These are phyloP conservation scores for Leptomonas pyrrhocoris DNA, from an alignment of 208 protist species.

Conservation along the genomic window DNA sequence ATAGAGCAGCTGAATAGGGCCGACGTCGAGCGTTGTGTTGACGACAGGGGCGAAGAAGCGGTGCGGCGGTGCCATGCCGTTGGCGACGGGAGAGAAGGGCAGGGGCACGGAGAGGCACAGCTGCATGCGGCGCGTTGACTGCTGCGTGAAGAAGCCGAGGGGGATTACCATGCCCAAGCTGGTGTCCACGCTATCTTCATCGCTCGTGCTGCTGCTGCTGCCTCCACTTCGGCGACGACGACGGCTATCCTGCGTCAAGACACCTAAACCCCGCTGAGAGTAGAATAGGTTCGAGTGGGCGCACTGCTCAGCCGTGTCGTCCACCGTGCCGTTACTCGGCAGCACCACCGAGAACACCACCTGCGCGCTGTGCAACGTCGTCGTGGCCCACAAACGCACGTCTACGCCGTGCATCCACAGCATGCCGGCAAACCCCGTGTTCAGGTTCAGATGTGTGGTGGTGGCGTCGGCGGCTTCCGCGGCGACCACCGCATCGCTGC, in stretches of 20 bases:
- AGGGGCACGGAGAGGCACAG: constrained; percentile 75
- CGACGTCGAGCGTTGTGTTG: constrained; percentile 49
- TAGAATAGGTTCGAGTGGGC: constrained; percentile 64
- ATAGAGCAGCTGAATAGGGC: constrained; percentile 49
- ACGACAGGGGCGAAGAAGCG: constrained; percentile 27
- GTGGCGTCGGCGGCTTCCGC: constrained; percentile 25
- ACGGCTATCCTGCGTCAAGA: constrained; percentile 26
- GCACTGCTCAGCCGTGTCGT: constrained; percentile 58
- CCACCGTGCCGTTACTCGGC: constrained; percentile 30
- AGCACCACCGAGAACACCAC: constrained; percentile 49
- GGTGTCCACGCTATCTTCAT: constrained; percentile 1
- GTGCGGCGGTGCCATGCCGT: constrained; percentile 17
- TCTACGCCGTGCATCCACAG: constrained; percentile 61
- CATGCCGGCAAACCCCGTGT: constrained; percentile 67
- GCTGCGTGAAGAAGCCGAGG: constrained; percentile 49
- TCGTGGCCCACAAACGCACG: constrained; percentile 56
- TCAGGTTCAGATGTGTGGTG: constrained; percentile 51
- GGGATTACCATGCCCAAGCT: constrained; percentile 51
- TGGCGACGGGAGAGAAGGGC: constrained; percentile 34
- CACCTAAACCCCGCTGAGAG: constrained; percentile 37
- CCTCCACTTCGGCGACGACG: not conserved
- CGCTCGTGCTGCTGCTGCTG: not conserved
- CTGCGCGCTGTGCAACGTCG: constrained; percentile 52
- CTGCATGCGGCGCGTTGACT: constrained; percentile 58
- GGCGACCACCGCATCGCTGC: constrained; percentile 25